Evolutionary conservation across 1,284 basidiomycete species (phyloP), one percentile per base, ranked within the genome.

Genomic region (Irpex sp.): DNA sequence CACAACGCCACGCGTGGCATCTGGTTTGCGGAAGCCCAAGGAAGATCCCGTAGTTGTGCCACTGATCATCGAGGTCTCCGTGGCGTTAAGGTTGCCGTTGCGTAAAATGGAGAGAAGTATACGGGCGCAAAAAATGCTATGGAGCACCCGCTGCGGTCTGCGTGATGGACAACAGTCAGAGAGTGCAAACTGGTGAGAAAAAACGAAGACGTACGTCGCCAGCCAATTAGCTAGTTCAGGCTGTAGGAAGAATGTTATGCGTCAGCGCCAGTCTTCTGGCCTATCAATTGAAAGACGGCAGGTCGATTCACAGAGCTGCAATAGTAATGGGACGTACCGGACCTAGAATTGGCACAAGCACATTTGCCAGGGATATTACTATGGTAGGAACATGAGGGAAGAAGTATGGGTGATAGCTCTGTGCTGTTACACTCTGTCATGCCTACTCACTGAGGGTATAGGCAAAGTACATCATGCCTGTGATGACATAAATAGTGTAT

Each of bases 71-170:
- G 49, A 51, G 9, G 49, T 51, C 8, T 51, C 49, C 17, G n/a
- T 17, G 9, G 49, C 49, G 49, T 9, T 26, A 17, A 26, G 11
- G 49, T 51, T 51, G 9, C 49, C 49, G 49, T 17, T 19, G 19
- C 46, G 49, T 3, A 77, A 68, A 51, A 81, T 78, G 49, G 77
- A 71, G 50, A 80, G 68, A 8, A 81, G 72, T 9, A 80, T 76
- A 21, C 79, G 74, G 36, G 73, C 77, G 68, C 77, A 77, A 49
- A 80, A 70, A 26, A 80, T 69, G 6, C 78, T 79, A 68, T 80
- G 79, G 26, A 81, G 62, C n/a, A 79, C 76, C 43, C 78, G 75
- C 63, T 80, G 79, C 5, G 77, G 78, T 8, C 78, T 80, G 57
- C 26, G n/a, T 19, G 8, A 46, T 35, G 15, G 57, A 17, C 8